These are phyloP conservation scores for Geotrichum cucujoidarum DNA, from an alignment of 1,139 yeast species.

Conservation along the genomic window DNA sequence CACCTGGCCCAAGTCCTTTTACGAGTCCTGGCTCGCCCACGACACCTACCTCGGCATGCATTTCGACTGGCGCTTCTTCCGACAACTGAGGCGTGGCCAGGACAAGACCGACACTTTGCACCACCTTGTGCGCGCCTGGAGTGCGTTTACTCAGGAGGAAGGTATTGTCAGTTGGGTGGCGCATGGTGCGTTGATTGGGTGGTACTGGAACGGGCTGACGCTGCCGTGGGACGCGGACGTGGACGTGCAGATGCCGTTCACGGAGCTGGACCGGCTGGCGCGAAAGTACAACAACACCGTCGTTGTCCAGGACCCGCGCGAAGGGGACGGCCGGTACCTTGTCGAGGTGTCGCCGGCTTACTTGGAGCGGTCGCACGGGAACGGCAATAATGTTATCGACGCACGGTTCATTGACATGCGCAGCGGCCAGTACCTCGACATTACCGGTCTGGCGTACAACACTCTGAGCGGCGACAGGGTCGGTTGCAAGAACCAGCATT, in stretches of 20 bases:
- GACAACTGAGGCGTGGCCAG: conserved; percentile 40
- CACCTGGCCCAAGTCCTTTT: neutral
- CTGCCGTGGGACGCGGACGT: conserved; percentile 72
- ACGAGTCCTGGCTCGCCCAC: conserved; percentile 4
- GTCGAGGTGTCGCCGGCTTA: conserved; percentile 42
- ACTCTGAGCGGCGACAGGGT: conserved; percentile 13
- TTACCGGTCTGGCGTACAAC: conserved; percentile 35
- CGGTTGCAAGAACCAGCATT: conserved; percentile 46
- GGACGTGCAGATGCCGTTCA: conserved; percentile 65
- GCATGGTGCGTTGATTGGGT: conserved; percentile 63
- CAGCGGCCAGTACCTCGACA: conserved; percentile 68
- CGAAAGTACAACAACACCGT: conserved; percentile 48
- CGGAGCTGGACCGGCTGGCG: conserved; percentile 49
- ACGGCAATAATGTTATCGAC: conserved; percentile 64
- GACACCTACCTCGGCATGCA: conserved; percentile 35
- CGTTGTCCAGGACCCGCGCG: conserved; percentile 53
- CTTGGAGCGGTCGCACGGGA: conserved; percentile 38
- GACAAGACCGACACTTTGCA: conserved; percentile 36
- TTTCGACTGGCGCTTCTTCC: conserved; percentile 68
- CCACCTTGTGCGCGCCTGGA: conserved; percentile 53
- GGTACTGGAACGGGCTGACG: conserved; percentile 62
- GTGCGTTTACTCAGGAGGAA: conserved; percentile 50
- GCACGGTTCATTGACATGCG: conserved; percentile 75
- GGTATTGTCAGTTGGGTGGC: conserved; percentile 57
- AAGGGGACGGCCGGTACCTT: conserved; percentile 41